Conservation (phyloP, 495 filamentous ascomycete genomes). For the Aspergillus bridgeri region DNA sequence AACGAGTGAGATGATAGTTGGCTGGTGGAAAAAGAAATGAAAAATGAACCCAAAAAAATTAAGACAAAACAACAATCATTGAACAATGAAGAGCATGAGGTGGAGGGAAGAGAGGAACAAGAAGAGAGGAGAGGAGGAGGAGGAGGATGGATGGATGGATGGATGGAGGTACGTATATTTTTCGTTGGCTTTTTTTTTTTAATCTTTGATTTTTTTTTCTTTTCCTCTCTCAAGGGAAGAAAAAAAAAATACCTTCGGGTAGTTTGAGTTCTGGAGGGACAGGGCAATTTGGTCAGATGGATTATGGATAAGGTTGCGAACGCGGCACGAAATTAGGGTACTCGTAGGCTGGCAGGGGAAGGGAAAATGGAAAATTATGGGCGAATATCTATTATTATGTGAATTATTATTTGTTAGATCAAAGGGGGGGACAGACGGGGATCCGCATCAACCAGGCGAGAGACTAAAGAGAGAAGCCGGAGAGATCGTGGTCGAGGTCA, state of each 20-base stretch:
- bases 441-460: conserved; percentile 1
- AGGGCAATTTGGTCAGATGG: background rate
- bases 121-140: conserved; percentile 1
- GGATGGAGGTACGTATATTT: conserved; percentile 3
- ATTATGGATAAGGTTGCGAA: conserved; percentile 2
- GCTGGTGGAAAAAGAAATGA: conserved; percentile 16
- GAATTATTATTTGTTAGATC: conserved; percentile 1
- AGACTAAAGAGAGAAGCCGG: conserved; percentile 1
- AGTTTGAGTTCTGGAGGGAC: background rate
- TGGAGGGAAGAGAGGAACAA: conserved; percentile 5
- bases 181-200: conserved; percentile 3
- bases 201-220: too few species aligned
- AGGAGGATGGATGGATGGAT: conserved; percentile 10
- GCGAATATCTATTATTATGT: background rate
- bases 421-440: conserved; percentile 4
- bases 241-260: background rate
- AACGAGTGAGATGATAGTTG: conserved; percentile 35
- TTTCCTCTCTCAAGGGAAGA: background rate
- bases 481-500: conserved; percentile 9
- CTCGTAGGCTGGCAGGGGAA: background rate
- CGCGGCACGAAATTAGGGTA: conserved; percentile 8
- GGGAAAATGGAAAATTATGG: background rate
- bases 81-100: conserved; percentile 12
- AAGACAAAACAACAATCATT: conserved; percentile 14
- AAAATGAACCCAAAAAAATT: conserved; percentile 8